phyloP scores from a whole-genome alignment of 306 rosid genomes.

The Corylus avellana region DNA sequence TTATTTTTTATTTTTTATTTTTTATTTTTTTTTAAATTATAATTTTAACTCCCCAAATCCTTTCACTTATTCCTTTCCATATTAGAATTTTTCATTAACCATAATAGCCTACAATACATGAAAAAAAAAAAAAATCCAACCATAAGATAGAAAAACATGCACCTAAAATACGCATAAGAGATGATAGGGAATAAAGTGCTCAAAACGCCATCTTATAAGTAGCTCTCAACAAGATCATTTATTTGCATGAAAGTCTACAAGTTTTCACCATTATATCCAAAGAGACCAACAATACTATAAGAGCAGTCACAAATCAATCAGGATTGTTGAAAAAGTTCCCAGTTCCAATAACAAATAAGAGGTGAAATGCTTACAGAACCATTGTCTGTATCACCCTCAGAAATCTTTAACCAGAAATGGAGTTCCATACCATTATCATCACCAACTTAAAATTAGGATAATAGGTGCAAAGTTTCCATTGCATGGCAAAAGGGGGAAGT shows the following conservation, averaged over 20 bases:
- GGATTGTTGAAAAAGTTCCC: neutral
- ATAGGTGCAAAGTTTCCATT: conserved; percentile 5
- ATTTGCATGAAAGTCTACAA: neutral
- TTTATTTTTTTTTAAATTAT: no score
- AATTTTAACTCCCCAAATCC: no score
- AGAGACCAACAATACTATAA: neutral
- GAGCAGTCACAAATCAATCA: neutral
- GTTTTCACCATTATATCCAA: neutral
- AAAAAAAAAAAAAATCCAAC: no score
- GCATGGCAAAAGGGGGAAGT: neutral
- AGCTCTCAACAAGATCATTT: neutral
- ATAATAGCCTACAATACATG: no score
- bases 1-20: no score
- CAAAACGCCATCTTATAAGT: neutral
- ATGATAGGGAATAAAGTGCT: neutral
- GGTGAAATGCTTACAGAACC: conserved; percentile 3
- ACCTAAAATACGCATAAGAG: no score
- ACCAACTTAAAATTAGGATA: neutral
- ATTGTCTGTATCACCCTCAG: conserved; percentile 12
- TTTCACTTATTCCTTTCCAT: no score
- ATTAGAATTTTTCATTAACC: no score
- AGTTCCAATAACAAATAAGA: conserved; percentile 1
- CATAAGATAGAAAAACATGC: no score
- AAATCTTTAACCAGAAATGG: conserved; percentile 21
- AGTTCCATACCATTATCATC: conserved; percentile 21